Conservation (phyloP, 2,329 filamentous ascomycete species). For the Talaromyces sp. region DNA sequence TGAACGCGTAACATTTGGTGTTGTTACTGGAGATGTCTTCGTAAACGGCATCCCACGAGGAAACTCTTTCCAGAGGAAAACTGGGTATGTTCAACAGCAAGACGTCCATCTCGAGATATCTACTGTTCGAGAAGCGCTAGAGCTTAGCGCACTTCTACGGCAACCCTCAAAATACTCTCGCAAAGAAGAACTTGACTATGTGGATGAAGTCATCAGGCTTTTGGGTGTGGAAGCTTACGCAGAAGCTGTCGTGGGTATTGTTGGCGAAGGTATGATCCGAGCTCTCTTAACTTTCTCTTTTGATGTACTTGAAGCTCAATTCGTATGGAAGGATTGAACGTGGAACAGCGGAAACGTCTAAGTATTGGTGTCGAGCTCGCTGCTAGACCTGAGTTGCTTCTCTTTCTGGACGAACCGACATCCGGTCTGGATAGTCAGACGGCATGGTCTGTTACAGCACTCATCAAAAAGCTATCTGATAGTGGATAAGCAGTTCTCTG, state of each 20-base stretch:
- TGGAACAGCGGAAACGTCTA: constrained; percentile 62
- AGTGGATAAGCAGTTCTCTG: constrained; percentile 82
- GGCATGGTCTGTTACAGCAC: constrained; percentile 77
- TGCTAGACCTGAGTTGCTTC: constrained; percentile 75
- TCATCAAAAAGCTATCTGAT: constrained; percentile 83
- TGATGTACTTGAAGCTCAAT: no score
- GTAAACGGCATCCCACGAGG: constrained; percentile 69
- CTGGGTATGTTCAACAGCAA: constrained; percentile 67
- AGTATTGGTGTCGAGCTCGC: constrained; percentile 94
- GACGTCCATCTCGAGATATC: constrained; percentile 78
- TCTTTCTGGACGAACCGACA: constrained; percentile 90
- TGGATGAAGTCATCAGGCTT: constrained; percentile 52
- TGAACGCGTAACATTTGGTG: constrained; percentile 75
- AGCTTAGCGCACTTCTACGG: constrained; percentile 78
- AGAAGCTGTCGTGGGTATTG: constrained; percentile 79
- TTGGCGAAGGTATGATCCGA: constrained; percentile 58
- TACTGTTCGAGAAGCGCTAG: constrained; percentile 79
- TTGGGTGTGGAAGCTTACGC: constrained; percentile 74
- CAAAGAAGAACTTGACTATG: constrained; percentile 76
- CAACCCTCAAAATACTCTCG: constrained; percentile 65
- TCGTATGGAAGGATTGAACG: constrained; percentile 33
- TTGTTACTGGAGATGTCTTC: constrained; percentile 77
- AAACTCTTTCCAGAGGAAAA: constrained; percentile 25
- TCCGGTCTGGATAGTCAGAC: constrained; percentile 87
- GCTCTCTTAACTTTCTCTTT: no score